Percentiles rank a stretch among this genome's conserved stretches.
Evolutionary conservation across 352 stramenopile genomes (phyloP).

Genomic region (Elongisporangium undulatum): DNA sequence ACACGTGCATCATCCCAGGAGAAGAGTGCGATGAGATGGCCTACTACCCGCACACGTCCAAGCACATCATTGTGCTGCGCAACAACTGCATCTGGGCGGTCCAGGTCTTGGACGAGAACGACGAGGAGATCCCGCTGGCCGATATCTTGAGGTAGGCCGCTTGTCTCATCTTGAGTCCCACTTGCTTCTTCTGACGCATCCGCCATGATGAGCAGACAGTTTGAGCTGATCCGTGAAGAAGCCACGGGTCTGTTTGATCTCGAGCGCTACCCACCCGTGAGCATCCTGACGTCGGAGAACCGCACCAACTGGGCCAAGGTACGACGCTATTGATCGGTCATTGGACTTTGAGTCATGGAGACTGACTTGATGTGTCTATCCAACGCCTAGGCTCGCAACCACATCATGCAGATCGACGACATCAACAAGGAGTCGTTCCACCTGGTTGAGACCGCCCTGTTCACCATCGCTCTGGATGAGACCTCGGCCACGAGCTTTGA

Average conservation of each 20-base stretch:
- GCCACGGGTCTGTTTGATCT: slow-evolving; percentile 82
- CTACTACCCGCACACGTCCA: slow-evolving; percentile 87
- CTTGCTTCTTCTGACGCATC: slow-evolving; percentile 2
- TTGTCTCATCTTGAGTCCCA: not conserved
- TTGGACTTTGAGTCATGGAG: not conserved
- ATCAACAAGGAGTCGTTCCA: slow-evolving; percentile 90
- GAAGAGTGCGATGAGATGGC: slow-evolving; percentile 85
- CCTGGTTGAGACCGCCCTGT: slow-evolving; percentile 89
- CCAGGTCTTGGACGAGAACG: slow-evolving; percentile 73
- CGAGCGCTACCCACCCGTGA: slow-evolving; percentile 86
- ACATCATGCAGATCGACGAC: slow-evolving; percentile 82
- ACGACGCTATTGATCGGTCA: slow-evolving; percentile 11
- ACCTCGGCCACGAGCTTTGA: slow-evolving; percentile 76
- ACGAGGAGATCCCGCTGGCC: slow-evolving; percentile 61
- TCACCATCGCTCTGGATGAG: slow-evolving; percentile 93
- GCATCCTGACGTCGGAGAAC: slow-evolving; percentile 94
- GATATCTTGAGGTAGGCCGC: slow-evolving; percentile 59
- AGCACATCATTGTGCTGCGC: slow-evolving; percentile 91
- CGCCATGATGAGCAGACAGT: slow-evolving; percentile 36
- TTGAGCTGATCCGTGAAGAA: slow-evolving; percentile 82
- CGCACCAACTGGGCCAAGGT: slow-evolving; percentile 94
- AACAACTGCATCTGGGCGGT: slow-evolving; percentile 90
- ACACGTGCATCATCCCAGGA: slow-evolving; percentile 94
- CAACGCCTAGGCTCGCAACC: slow-evolving; percentile 47
- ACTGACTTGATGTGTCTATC: not conserved